phyloP scores from a whole-genome alignment of 2,329 filamentous ascomycete species.

The Thielaviopsis punctulata region DNA sequence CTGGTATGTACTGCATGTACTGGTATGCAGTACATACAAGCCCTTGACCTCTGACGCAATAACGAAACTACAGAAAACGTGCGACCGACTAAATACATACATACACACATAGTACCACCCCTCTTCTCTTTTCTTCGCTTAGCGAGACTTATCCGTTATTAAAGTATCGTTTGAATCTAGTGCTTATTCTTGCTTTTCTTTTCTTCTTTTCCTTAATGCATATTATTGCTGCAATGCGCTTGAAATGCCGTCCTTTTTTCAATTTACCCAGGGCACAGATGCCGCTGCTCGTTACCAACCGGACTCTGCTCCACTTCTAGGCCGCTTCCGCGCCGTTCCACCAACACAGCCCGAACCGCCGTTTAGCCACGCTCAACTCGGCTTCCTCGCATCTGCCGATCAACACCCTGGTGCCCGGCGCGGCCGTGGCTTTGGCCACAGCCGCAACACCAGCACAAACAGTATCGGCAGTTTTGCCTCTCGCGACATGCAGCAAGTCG shows the following conservation, averaged over 20 bases:
- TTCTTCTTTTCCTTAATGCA: not conserved
- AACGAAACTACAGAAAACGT: too few species aligned
- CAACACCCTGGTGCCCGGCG: conserved; percentile 6
- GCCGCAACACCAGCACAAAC: conserved; percentile 14
- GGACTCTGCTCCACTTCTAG: conserved; percentile 43
- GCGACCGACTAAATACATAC: too few species aligned
- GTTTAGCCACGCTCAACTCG: conserved; percentile 9
- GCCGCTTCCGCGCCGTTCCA: conserved; percentile 47
- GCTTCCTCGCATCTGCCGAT: conserved; percentile 5
- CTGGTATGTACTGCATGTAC: too few species aligned
- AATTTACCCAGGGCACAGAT: conserved; percentile 49
- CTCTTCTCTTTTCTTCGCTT: too few species aligned
- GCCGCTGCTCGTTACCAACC: conserved; percentile 31
- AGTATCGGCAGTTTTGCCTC: conserved; percentile 17
- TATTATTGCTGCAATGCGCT: conserved; percentile 3
- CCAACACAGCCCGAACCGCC: conserved; percentile 16
- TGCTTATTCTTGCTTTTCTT: not conserved
- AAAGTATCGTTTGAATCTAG: too few species aligned
- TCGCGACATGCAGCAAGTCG: conserved; percentile 11
- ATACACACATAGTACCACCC: too few species aligned
- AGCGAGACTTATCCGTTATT: too few species aligned
- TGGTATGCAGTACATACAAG: too few species aligned
- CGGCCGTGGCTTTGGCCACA: not conserved
- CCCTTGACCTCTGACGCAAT: too few species aligned
- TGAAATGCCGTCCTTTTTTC: conserved; percentile 46